A percentile compares a stretch with the other conserved stretches of the same genome.
These are phyloP conservation scores for Carex kokanica DNA, from an alignment of 176 grass and related monocot genomes.

Conservation along the genomic window DNA sequence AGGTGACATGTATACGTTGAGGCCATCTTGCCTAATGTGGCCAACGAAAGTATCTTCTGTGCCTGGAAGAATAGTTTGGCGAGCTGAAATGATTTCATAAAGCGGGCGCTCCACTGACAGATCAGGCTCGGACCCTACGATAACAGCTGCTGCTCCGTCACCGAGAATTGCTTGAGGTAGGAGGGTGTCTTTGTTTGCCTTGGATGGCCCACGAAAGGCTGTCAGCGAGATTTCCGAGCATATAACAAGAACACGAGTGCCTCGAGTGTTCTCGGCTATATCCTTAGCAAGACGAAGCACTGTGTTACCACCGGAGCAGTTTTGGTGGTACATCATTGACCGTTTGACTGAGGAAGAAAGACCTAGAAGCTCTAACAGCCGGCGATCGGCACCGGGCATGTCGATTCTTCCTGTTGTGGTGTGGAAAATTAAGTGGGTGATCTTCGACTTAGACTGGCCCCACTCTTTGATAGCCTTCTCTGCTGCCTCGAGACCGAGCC, in stretches of 20 bases:
- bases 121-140: constrained; percentile 10
- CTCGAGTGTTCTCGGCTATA: constrained; percentile 16
- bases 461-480: constrained; percentile 17
- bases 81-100: constrained; percentile 1
- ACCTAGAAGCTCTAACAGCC: background rate
- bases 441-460: constrained; percentile 16
- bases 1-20: background rate
- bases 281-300: constrained; percentile 19
- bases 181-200: background rate
- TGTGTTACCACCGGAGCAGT: constrained; percentile 17
- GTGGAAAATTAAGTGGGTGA: constrained; percentile 22
- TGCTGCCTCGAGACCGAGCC: background rate
- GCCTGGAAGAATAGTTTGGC: background rate
- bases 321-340: constrained; percentile 13
- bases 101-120: constrained; percentile 1
- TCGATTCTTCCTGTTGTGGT: constrained; percentile 16
- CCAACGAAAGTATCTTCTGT: background rate
- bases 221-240: background rate
- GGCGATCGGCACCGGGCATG: constrained; percentile 18
- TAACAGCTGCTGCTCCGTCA: constrained; percentile 9
- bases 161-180: background rate
- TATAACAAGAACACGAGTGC: constrained; percentile 10
- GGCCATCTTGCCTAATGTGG: constrained; percentile 6
- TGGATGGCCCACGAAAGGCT: background rate
- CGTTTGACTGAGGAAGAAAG: background rate